A percentile compares a stretch with the other conserved stretches of the same genome.
phyloP scores from a whole-genome alignment of 257 asterid species.

The Mentha longifolia region DNA sequence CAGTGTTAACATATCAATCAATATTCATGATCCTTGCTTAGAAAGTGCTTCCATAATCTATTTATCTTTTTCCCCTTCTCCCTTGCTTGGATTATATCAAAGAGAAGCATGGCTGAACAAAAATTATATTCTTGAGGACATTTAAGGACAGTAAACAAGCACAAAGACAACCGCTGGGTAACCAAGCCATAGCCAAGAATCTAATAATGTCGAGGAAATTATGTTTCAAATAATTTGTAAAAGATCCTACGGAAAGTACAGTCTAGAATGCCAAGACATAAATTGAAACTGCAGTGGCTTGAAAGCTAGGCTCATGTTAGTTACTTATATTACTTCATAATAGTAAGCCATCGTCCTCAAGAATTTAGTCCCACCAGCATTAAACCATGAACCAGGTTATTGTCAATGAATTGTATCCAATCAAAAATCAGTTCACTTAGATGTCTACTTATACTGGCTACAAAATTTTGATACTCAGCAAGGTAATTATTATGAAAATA shows the following conservation, averaged over 20 bases:
- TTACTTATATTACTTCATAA: not conserved
- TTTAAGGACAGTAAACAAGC: not conserved
- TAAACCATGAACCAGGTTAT: too few species aligned
- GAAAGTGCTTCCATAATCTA: not conserved
- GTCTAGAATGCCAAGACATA: not conserved
- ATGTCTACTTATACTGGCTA: too few species aligned
- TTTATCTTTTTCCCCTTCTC: not conserved
- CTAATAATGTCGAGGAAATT: too few species aligned
- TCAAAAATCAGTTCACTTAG: too few species aligned
- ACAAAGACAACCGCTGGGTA: not conserved
- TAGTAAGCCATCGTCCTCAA: not conserved
- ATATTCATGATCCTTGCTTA: conserved; percentile 2
- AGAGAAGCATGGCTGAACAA: not conserved
- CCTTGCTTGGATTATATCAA: not conserved
- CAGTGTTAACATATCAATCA: conserved; percentile 14
- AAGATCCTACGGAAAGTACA: not conserved
- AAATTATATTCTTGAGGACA: conserved; percentile 8
- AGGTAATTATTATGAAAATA: too few species aligned
- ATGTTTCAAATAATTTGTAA: not conserved
- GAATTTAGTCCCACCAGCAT: not conserved
- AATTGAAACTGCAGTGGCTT: not conserved
- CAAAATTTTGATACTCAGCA: too few species aligned
- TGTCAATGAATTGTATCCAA: too few species aligned
- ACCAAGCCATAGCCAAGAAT: conserved; percentile 1
- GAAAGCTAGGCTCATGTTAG: too few species aligned